Evolutionary conservation across 257 asterid species (phyloP).

Genomic region (Handroanthus guayacan): DNA sequence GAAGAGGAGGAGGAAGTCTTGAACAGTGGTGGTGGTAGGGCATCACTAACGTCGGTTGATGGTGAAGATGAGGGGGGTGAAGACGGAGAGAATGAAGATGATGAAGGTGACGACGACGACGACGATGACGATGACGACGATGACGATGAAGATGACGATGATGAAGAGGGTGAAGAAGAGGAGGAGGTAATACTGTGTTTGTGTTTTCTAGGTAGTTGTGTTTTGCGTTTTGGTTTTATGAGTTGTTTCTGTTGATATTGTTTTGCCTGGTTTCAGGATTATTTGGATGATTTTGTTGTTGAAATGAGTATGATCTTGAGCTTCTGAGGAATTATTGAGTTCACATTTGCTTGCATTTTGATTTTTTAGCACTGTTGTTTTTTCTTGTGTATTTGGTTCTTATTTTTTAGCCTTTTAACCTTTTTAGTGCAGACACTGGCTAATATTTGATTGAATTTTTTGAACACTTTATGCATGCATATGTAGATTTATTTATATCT

Average conservation of each 20-base stretch:
- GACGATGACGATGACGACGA: conserved; percentile 61
- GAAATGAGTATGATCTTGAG: conserved; percentile 27
- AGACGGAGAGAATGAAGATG: conserved; percentile 52
- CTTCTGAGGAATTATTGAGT: too few species aligned
- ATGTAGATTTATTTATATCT: too few species aligned
- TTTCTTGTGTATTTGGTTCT: too few species aligned
- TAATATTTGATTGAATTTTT: too few species aligned
- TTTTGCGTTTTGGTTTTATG: too few species aligned
- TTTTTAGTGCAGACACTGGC: neutral
- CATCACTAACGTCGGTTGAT: conserved; percentile 38
- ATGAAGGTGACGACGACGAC: conserved; percentile 54
- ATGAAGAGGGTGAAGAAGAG: conserved; percentile 14
- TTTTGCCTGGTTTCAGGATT: neutral
- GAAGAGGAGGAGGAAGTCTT: conserved; percentile 46
- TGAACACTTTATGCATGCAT: too few species aligned
- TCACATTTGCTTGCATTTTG: too few species aligned
- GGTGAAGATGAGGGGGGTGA: conserved; percentile 54
- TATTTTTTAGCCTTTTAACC: too few species aligned
- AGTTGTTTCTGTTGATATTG: neutral
- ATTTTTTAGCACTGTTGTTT: too few species aligned
- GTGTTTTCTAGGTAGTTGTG: too few species aligned
- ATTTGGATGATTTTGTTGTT: neutral
- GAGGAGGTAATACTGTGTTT: conserved; percentile 47
- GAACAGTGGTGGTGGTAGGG: conserved; percentile 40
- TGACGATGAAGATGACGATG: conserved; percentile 4